These are phyloP conservation scores for Russula ochroleuca DNA, from an alignment of 768 basidiomycete species.

Conservation along the genomic window DNA sequence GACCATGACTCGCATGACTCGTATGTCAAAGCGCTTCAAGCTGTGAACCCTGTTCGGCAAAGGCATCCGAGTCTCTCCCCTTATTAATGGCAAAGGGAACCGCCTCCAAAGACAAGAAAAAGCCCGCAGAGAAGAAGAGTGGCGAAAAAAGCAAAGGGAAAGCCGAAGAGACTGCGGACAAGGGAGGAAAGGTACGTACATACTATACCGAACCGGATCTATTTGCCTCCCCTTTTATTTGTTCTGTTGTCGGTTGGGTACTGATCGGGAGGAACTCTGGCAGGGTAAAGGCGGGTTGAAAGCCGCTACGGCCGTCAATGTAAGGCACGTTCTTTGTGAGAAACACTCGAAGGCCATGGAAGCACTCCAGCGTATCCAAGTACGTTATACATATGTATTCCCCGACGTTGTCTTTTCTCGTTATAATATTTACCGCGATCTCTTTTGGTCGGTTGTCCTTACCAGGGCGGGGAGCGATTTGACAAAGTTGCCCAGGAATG, in stretches of 20 bases:
- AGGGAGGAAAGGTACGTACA: constrained; percentile 15
- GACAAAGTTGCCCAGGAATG: constrained; percentile 89
- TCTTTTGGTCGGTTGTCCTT: background rate
- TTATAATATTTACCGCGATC: background rate
- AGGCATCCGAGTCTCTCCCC: background rate
- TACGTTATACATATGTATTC: constrained; percentile 32
- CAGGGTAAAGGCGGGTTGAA: constrained; percentile 62
- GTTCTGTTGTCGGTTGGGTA: background rate
- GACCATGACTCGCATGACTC: too few relatives aligned
- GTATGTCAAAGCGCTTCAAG: too few relatives aligned
- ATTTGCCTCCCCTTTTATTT: background rate
- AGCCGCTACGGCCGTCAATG: constrained; percentile 76
- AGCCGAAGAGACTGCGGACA: constrained; percentile 7
- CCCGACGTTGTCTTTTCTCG: background rate
- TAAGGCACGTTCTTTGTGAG: constrained; percentile 85
- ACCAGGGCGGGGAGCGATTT: constrained; percentile 74
- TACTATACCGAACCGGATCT: too few relatives aligned
- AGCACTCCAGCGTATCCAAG: constrained; percentile 76
- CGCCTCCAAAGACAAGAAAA: constrained; percentile 36
- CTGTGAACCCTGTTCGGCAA: background rate
- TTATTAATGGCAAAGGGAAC: constrained; percentile 15
- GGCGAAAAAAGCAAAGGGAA: constrained; percentile 32
- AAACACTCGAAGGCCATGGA: constrained; percentile 79
- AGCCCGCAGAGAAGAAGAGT: constrained; percentile 43
- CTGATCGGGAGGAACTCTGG: background rate